A percentile compares a stretch with the other conserved stretches of the same genome.
phyloP scores from a whole-genome alignment of 805 yeast genomes.

The Wickerhamiella musiphila region DNA sequence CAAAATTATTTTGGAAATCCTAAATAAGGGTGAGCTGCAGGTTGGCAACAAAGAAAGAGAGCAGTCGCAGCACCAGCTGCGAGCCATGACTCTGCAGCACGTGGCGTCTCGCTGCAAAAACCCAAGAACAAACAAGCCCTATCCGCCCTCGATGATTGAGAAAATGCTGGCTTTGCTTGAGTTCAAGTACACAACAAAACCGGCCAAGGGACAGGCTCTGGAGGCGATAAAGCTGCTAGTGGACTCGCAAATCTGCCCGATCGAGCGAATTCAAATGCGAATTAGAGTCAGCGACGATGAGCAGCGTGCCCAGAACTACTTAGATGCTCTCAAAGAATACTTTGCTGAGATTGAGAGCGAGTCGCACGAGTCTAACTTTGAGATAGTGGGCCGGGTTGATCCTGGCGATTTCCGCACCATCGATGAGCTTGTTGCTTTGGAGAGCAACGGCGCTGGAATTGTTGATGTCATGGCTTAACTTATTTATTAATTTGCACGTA shows the following conservation, averaged over 20 bases:
- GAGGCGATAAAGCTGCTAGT: constrained; percentile 75
- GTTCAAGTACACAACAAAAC: constrained; percentile 46
- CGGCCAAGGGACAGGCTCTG: constrained; percentile 76
- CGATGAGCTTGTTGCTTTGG: constrained; percentile 40
- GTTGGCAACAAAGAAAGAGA: constrained; percentile 84
- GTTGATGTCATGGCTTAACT: constrained; percentile 59
- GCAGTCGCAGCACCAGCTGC: constrained; percentile 51
- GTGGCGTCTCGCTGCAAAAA: constrained; percentile 83
- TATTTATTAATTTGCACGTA: constrained; percentile 4
- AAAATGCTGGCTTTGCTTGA: constrained; percentile 58
- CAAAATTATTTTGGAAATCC: constrained; percentile 59
- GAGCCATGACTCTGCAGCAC: constrained; percentile 65
- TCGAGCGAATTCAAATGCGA: constrained; percentile 88
- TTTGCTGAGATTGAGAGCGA: constrained; percentile 29
- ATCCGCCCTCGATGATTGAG: constrained; percentile 87
- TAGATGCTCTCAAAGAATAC: constrained; percentile 27
- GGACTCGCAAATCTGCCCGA: constrained; percentile 70
- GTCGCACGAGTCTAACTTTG: constrained; percentile 28
- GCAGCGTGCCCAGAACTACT: constrained; percentile 28
- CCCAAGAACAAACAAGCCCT: constrained; percentile 75
- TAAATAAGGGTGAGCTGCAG: constrained; percentile 86
- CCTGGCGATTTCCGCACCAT: constrained; percentile 67
- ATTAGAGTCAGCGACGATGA: constrained; percentile 39
- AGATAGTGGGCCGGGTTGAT: constrained; percentile 54
- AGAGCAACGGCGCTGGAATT: constrained; percentile 39